Evolutionary conservation across 2,329 filamentous ascomycete genomes (phyloP).

Genomic region (Alternaria atra): DNA sequence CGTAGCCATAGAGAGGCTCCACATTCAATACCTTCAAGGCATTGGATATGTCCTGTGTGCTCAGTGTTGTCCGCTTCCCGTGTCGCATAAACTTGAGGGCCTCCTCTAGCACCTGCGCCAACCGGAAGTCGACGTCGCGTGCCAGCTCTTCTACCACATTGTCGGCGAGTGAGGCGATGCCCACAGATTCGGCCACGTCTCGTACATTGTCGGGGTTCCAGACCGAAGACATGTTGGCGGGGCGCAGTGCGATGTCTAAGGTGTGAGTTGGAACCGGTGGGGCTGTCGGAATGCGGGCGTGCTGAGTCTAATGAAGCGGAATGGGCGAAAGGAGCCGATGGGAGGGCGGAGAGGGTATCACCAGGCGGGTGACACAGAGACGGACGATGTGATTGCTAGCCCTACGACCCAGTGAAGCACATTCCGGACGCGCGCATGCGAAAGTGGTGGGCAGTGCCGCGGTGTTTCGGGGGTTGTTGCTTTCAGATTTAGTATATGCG

Average conservation of each 20-base stretch:
- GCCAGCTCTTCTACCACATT: slow-evolving; percentile 88
- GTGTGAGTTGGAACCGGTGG: slow-evolving; percentile 19
- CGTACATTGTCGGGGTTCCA: slow-evolving; percentile 97
- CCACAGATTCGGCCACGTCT: slow-evolving; percentile 95
- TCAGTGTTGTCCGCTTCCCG: slow-evolving; percentile 83
- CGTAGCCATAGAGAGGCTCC: slow-evolving; percentile 95
- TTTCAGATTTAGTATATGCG: background rate
- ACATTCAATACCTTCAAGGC: slow-evolving; percentile 88
- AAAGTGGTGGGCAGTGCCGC: slow-evolving; percentile 20
- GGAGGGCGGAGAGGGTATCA: slow-evolving; percentile 37
- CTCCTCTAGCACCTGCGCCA: slow-evolving; percentile 92
- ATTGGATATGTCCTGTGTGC: slow-evolving; percentile 87
- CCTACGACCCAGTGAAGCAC: slow-evolving; percentile 41
- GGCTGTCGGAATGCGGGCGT: slow-evolving; percentile 18
- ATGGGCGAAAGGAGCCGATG: slow-evolving; percentile 23
- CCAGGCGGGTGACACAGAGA: slow-evolving; percentile 37
- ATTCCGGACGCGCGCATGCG: slow-evolving; percentile 40
- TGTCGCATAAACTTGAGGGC: slow-evolving; percentile 96
- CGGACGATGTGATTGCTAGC: slow-evolving; percentile 41
- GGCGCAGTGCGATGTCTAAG: slow-evolving; percentile 17
- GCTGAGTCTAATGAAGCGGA: slow-evolving; percentile 22
- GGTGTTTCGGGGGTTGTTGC: background rate
- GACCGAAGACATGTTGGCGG: slow-evolving; percentile 62
- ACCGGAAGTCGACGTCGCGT: slow-evolving; percentile 93
- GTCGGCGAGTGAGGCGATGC: slow-evolving; percentile 80